phyloP scores from a whole-genome alignment of 352 stramenopile genomes.

The Pythium chondricola region DNA sequence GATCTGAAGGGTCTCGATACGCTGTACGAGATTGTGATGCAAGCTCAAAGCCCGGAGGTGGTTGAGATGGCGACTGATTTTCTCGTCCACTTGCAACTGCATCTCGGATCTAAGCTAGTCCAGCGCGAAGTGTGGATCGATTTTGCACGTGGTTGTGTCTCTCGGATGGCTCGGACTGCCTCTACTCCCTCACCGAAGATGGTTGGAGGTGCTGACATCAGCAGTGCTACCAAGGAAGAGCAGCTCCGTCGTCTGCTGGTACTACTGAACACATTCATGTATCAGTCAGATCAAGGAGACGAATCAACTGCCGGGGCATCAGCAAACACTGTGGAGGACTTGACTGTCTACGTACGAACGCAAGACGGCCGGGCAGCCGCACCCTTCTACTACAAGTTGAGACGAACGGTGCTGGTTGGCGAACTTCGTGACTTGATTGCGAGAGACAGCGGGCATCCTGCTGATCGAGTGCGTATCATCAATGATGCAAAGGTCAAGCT shows the following conservation, averaged over 20 bases:
- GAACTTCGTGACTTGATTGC: constrained; percentile 32
- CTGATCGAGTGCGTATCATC: constrained; percentile 25
- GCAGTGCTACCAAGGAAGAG: constrained; percentile 7
- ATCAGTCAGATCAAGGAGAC: constrained; percentile 27
- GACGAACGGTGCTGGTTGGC: constrained; percentile 24
- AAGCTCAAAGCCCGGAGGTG: constrained; percentile 8
- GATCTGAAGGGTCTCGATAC: constrained; percentile 24
- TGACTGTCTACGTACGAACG: constrained; percentile 31
- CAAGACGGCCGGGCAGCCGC: constrained; percentile 29
- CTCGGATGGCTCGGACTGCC: not conserved
- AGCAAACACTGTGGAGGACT: constrained; percentile 12
- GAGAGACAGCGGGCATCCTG: constrained; percentile 24
- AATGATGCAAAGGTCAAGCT: constrained; percentile 33
- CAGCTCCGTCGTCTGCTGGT: constrained; percentile 33
- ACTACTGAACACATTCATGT: constrained; percentile 73
- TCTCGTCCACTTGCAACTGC: constrained; percentile 19
- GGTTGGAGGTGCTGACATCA: constrained; percentile 10
- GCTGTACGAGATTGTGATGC: constrained; percentile 19
- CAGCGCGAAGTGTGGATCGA: constrained; percentile 20
- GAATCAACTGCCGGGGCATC: not conserved
- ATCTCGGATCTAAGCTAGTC: constrained; percentile 19
- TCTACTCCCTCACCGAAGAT: constrained; percentile 1
- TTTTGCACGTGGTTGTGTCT: constrained; percentile 15
- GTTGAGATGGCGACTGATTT: constrained; percentile 17
- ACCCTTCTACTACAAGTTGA: constrained; percentile 33